Base-by-base conservation (phyloP, 306 rosid species). In the Lagenaria siceraria region DNA sequence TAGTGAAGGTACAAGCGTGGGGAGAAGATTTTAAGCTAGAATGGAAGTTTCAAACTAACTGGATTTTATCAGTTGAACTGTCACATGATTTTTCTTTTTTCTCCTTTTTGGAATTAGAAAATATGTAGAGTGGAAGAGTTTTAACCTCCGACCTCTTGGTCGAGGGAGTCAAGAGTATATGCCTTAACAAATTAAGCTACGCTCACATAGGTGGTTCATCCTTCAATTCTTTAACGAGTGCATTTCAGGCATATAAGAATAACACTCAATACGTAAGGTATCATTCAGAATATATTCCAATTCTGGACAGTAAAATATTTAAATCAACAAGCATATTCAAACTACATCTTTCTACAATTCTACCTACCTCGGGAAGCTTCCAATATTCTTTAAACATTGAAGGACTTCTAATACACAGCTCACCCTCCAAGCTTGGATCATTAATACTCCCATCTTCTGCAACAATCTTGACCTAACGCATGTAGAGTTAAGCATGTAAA, bases 351-450 rank as follows among this genome's bases (percentile, higher is more conserved):
- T n/a, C 31, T 85, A 89, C 4, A 17, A 25, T 66, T 65, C 31
- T 21, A 21, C 52, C 5, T 21, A 66, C 98, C 98, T 95, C 81
- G 4, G 98, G 92, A 87, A 85, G 97, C 80, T 90, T 92, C 93
- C 93, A 95, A 78, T 95, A 95, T 84, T 90, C 98, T 85, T 82
- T 95, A 80, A 95, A 95, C 85, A 87, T 78, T 0, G 97, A 95
- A 81, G 98, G 93, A 78, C 97, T 89, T 81, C 83, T 90, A 83
- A 95, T 4, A 21, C 96, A 95, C 71, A 95, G 93, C 83, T 95
- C 97, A n/a, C 98, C 99, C 54, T 56, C 84, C 12, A 27, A 24
- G 52, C 12, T 78, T 12, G 54, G 8, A 55, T 72, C 85, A 78
- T 48, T 59, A 76, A 48, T 78, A 78, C 78, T 72, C 52, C 83